Percentiles rank a stretch among this genome's conserved stretches.
These are phyloP conservation scores for Rehmannia glutinosa DNA, from an alignment of 257 asterid species.

Conservation along the genomic window DNA sequence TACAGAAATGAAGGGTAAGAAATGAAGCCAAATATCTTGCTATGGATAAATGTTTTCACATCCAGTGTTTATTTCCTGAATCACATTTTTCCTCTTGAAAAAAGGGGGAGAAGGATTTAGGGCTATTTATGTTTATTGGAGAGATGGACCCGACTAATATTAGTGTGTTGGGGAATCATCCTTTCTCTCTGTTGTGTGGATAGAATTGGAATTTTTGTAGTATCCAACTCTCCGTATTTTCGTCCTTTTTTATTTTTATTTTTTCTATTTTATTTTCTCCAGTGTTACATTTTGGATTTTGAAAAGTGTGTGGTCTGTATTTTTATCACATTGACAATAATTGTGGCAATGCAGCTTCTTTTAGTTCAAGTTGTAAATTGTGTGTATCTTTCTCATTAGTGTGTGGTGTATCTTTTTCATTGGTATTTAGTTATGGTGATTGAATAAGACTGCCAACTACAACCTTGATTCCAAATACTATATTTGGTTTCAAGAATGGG, in stretches of 20 bases:
- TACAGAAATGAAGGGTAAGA: slow-evolving; percentile 20
- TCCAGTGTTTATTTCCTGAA: neutral
- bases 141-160: slow-evolving; percentile 34
- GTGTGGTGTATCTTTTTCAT: too few species aligned
- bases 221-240: slow-evolving; percentile 16
- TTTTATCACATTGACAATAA: too few species aligned
- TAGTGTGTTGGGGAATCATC: slow-evolving; percentile 31
- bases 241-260: neutral
- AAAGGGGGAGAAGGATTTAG: neutral
- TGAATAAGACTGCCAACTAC: too few species aligned
- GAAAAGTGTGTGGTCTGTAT: slow-evolving; percentile 1
- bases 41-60: neutral
- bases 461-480: too few species aligned
- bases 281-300: neutral
- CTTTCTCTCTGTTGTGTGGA: slow-evolving; percentile 17
- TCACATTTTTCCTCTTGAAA: neutral
- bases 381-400: too few species aligned
- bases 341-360: too few species aligned
- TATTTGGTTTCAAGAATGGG: too few species aligned
- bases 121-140: slow-evolving; percentile 10
- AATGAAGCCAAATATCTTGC: neutral
- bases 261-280: neutral
- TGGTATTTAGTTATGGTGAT: too few species aligned
- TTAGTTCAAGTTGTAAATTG: too few species aligned
- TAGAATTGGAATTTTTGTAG: slow-evolving; percentile 29